Conservation (phyloP, 345 rosid genomes). For the Lenwebbia sp. region DNA sequence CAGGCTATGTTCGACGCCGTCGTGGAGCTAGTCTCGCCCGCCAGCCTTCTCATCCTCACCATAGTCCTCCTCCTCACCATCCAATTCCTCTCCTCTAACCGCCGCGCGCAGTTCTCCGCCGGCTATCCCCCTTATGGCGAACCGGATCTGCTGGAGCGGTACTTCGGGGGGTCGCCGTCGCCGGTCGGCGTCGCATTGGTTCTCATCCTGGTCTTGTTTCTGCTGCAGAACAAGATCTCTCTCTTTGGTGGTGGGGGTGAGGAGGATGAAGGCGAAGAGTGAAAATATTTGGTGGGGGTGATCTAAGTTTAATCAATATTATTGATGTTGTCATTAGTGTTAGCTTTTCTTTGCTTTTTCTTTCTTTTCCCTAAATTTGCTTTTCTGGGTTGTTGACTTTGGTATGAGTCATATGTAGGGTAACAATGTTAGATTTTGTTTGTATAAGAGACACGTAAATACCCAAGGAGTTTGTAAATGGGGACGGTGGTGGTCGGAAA, state of each 20-base stretch:
- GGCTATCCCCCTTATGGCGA: background rate
- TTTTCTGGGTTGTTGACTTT: background rate
- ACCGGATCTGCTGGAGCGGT: background rate
- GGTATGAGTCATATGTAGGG: background rate
- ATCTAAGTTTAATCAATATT: background rate
- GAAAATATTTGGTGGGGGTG: background rate
- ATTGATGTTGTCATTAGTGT: background rate
- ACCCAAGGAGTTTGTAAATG: background rate
- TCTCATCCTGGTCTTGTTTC: constrained; percentile 3
- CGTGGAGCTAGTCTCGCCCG: constrained; percentile 7
- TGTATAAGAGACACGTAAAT: background rate
- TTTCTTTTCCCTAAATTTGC: background rate
- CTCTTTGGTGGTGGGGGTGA: constrained; percentile 10
- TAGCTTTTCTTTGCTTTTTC: background rate
- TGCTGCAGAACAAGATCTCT: constrained; percentile 5
- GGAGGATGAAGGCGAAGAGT: background rate
- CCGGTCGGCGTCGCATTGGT: constrained; percentile 6
- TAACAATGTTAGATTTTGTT: background rate
- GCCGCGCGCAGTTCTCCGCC: background rate
- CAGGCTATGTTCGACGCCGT: background rate
- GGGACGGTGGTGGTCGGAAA: background rate
- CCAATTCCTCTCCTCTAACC: constrained; percentile 9
- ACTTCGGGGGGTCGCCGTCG: constrained; percentile 1
- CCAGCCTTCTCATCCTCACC: constrained; percentile 7
- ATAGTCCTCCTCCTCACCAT: constrained; percentile 6